phyloP scores from a whole-genome alignment of 495 filamentous ascomycete genomes.

The Penicillium roqueforti region DNA sequence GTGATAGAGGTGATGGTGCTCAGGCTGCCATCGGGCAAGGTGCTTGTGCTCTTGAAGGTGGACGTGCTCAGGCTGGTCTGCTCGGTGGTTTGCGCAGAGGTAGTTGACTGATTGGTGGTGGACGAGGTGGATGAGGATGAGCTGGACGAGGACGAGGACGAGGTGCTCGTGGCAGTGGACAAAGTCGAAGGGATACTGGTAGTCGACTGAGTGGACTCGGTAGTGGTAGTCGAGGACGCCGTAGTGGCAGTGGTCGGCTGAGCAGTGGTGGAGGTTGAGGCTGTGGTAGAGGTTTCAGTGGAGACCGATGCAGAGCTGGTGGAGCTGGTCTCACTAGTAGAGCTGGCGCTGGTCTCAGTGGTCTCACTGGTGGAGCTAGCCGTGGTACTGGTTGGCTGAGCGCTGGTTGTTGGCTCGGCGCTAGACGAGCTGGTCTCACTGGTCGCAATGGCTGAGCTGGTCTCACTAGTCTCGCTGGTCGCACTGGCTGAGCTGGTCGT shows the following conservation, averaged over 20 bases:
- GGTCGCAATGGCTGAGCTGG: too few relatives aligned
- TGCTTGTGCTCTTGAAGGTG: slow-evolving; percentile 49
- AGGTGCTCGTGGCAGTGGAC: slow-evolving; percentile 42
- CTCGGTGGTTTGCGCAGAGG: slow-evolving; percentile 28
- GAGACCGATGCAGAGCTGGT: slow-evolving; percentile 10
- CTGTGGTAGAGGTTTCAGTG: background rate
- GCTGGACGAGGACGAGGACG: slow-evolving; percentile 23
- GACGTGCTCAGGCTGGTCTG: slow-evolving; percentile 32
- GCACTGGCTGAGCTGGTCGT: background rate
- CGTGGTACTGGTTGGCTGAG: slow-evolving; percentile 4
- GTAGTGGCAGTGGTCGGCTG: slow-evolving; percentile 11
- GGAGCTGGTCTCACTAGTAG: slow-evolving; percentile 3
- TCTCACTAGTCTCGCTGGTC: too few relatives aligned
- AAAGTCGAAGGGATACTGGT: slow-evolving; percentile 30
- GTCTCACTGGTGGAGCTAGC: background rate
- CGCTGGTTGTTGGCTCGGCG: slow-evolving; percentile 1
- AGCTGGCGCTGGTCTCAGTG: background rate
- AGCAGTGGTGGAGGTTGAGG: slow-evolving; percentile 14
- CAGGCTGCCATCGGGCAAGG: slow-evolving; percentile 65
- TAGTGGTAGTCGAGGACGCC: slow-evolving; percentile 4
- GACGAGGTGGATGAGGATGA: slow-evolving; percentile 27
- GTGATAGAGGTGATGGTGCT: slow-evolving; percentile 48
- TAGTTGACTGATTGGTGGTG: slow-evolving; percentile 15
- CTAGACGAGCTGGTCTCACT: background rate
- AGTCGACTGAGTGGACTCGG: slow-evolving; percentile 26